Conservation (phyloP, 1,284 basidiomycete species). For the Heterobasidion annosum region DNA sequence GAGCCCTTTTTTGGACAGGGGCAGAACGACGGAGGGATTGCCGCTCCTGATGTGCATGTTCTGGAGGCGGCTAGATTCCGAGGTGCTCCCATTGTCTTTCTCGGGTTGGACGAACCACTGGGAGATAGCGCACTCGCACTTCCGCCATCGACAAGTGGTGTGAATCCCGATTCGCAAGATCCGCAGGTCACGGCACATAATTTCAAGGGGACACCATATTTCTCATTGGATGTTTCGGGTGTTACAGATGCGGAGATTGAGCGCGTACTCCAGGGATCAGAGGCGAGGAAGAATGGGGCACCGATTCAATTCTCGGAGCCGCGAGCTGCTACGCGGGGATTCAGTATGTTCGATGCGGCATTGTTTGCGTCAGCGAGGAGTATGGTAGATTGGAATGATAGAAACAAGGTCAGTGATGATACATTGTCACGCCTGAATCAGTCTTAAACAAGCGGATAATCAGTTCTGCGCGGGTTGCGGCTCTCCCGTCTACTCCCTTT, state of each 20-base stretch:
- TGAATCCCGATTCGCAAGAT: conserved; percentile 33
- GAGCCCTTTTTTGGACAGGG: conserved; percentile 62
- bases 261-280: conserved; percentile 31
- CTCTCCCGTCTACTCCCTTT: conserved; percentile 74
- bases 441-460: conserved; percentile 3
- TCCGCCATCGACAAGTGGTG: not conserved
- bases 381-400: conserved; percentile 83
- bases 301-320: conserved; percentile 61
- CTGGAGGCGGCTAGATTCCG: conserved; percentile 61
- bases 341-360: conserved; percentile 55
- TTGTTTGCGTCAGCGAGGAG: conserved; percentile 73
- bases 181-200: conserved; percentile 40
- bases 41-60: conserved; percentile 30
- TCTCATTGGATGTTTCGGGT: conserved; percentile 66
- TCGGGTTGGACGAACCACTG: conserved; percentile 73
- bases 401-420: conserved; percentile 61
- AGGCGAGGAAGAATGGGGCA: conserved; percentile 26
- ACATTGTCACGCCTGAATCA: not conserved
- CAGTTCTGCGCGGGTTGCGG: conserved; percentile 90
- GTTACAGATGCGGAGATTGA: conserved; percentile 36
- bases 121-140: conserved; percentile 16
- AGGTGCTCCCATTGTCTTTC: conserved; percentile 51
- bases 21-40: conserved; percentile 36
- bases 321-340: conserved; percentile 43
- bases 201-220: conserved; percentile 70